Evolutionary conservation across 257 asterid species (phyloP).

Genomic region (Ophiorrhiza pumila): DNA sequence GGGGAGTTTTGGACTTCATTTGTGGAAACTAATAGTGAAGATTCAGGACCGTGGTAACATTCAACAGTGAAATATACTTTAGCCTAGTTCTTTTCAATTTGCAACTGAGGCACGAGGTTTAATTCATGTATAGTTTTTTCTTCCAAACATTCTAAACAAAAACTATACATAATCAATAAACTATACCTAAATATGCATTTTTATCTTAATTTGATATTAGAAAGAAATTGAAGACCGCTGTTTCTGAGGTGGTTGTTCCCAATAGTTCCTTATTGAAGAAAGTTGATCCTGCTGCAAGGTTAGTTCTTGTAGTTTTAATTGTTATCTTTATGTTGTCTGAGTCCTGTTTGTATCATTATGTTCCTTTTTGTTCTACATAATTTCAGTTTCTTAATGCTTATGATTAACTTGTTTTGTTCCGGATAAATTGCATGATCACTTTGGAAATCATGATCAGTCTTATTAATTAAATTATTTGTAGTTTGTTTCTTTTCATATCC

Average conservation of each 20-base stretch:
- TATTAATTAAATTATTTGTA: background rate
- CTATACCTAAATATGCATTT: no score
- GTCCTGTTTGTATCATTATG: background rate
- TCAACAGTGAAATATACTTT: background rate
- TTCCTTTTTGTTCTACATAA: background rate
- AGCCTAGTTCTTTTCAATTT: background rate
- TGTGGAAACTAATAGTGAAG: conserved; percentile 22
- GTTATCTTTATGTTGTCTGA: background rate
- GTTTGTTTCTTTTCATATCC: background rate
- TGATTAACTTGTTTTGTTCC: background rate
- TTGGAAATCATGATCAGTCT: background rate
- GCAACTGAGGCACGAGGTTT: background rate
- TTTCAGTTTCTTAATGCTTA: background rate
- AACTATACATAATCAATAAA: no score
- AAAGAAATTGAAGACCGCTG: conserved; percentile 81
- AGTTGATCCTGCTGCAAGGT: conserved; percentile 98
- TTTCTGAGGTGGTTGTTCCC: conserved; percentile 70
- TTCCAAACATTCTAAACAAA: background rate
- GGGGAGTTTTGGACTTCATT: conserved; percentile 52
- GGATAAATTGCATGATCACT: background rate
- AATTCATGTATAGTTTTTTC: background rate
- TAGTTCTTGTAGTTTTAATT: conserved; percentile 1
- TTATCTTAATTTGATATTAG: no score
- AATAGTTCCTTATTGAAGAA: conserved; percentile 64
- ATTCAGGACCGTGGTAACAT: conserved; percentile 61